A percentile compares a stretch with the other conserved stretches of the same genome.
Conservation (phyloP, 83 land plant species). For the Picea mariana region DNA sequence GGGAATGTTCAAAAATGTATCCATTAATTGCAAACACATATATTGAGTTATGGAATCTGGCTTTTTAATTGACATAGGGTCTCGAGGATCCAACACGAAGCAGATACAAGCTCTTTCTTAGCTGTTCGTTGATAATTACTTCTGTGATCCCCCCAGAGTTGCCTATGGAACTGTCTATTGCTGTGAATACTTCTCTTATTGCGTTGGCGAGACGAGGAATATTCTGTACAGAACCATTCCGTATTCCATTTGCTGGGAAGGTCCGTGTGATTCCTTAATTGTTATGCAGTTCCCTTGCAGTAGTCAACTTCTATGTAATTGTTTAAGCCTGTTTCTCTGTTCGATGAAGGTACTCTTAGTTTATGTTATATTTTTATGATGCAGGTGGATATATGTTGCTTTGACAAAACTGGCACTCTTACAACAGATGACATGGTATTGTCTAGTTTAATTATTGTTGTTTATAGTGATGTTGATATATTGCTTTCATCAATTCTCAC, state of each 20-base stretch:
- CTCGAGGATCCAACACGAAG: slow-evolving; percentile 98
- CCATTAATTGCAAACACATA: neutral
- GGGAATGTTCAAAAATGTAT: neutral
- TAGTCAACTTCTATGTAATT: neutral
- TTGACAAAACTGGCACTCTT: slow-evolving; percentile 98
- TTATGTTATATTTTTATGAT: slow-evolving; percentile 2
- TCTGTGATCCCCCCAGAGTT: slow-evolving; percentile 52
- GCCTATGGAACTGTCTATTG: slow-evolving; percentile 56
- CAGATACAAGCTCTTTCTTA: slow-evolving; percentile 59
- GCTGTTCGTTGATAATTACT: slow-evolving; percentile 49
- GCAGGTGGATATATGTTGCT: slow-evolving; percentile 99
- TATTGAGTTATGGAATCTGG: neutral
- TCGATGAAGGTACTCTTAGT: neutral
- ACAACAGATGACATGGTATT: slow-evolving; percentile 99
- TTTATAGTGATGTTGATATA: slow-evolving; percentile 6
- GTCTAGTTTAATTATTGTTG: neutral
- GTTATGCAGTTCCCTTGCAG: neutral
- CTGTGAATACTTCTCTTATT: slow-evolving; percentile 52
- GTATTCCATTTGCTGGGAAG: slow-evolving; percentile 64
- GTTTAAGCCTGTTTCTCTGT: neutral
- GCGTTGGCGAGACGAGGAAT: slow-evolving; percentile 39
- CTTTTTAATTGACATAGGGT: slow-evolving; percentile 50
- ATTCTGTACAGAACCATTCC: too few species aligned
- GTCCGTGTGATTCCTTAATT: slow-evolving; percentile 29
- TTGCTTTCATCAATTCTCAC: slow-evolving; percentile 13